These are phyloP conservation scores for Cadophora sp. DNA, from an alignment of 2,329 filamentous ascomycete genomes.

Conservation along the genomic window DNA sequence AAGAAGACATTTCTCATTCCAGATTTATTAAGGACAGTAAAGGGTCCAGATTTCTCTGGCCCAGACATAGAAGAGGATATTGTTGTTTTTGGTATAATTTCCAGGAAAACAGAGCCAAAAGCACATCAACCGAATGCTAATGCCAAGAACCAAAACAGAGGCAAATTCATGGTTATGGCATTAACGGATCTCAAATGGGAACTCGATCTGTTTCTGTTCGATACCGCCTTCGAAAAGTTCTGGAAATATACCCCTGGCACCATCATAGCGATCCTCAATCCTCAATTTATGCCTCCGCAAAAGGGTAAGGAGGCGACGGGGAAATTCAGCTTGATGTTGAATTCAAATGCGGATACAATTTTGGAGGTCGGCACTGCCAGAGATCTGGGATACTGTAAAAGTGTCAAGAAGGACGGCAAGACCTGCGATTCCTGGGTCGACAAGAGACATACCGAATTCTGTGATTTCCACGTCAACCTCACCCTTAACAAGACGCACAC, in stretches of 20 bases:
- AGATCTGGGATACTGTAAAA: conserved; percentile 89
- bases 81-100: conserved; percentile 87
- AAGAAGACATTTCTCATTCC: conserved; percentile 82
- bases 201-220: conserved; percentile 90
- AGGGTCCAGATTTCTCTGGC: conserved; percentile 80
- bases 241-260: conserved; percentile 96
- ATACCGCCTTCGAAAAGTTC: conserved; percentile 87
- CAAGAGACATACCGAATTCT: conserved; percentile 84
- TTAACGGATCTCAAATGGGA: conserved; percentile 91
- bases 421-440: conserved; percentile 87
- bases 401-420: conserved; percentile 82
- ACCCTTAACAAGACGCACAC: conserved; percentile 74
- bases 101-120: conserved; percentile 84
- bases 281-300: conserved; percentile 86
- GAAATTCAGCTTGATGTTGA: conserved; percentile 84
- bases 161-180: conserved; percentile 92
- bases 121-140: conserved; percentile 57
- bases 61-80: conserved; percentile 87
- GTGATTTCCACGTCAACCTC: conserved; percentile 89
- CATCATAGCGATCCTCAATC: conserved; percentile 90
- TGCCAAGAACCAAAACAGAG: conserved; percentile 57
- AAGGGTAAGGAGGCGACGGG: conserved; percentile 78
- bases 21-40: conserved; percentile 80
- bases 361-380: conserved; percentile 86
- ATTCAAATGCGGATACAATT: conserved; percentile 85